Evolutionary conservation across 345 rosid genomes (phyloP).

Genomic region (Citropsis articulata): DNA sequence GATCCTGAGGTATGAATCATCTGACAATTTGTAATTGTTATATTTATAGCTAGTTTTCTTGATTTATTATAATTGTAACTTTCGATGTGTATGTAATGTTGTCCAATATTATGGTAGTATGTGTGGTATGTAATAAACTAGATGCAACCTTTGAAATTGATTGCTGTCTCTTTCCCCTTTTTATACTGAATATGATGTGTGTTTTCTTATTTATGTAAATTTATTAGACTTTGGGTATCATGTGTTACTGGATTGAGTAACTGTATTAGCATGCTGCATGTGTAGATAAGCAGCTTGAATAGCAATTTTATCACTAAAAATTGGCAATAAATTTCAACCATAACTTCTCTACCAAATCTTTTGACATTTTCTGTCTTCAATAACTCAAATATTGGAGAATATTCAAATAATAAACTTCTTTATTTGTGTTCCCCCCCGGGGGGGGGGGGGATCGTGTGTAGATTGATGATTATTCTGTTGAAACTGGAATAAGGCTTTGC

Average conservation of each 20-base stretch:
- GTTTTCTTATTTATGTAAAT: neutral
- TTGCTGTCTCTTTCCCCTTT: neutral
- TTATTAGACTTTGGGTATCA: neutral
- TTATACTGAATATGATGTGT: neutral
- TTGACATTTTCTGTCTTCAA: neutral
- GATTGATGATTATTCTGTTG: neutral
- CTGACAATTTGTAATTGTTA: neutral
- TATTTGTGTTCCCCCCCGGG: neutral
- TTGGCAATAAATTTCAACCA: neutral
- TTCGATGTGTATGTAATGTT: neutral
- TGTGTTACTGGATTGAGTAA: neutral
- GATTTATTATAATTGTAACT: neutral
- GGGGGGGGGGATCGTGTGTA: neutral
- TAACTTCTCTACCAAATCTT: neutral
- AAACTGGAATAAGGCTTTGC: neutral
- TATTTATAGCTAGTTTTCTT: neutral
- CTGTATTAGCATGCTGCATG: neutral
- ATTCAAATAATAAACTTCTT: neutral
- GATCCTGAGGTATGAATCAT: slow-evolving; percentile 39
- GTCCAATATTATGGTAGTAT: neutral
- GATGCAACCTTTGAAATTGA: neutral
- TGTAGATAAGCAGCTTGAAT: neutral
- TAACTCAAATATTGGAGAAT: neutral
- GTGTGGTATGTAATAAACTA: neutral
- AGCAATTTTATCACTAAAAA: neutral